Base-by-base conservation (phyloP, 2,329 filamentous ascomycete genomes). In the Chaetothyriales sp. region DNA sequence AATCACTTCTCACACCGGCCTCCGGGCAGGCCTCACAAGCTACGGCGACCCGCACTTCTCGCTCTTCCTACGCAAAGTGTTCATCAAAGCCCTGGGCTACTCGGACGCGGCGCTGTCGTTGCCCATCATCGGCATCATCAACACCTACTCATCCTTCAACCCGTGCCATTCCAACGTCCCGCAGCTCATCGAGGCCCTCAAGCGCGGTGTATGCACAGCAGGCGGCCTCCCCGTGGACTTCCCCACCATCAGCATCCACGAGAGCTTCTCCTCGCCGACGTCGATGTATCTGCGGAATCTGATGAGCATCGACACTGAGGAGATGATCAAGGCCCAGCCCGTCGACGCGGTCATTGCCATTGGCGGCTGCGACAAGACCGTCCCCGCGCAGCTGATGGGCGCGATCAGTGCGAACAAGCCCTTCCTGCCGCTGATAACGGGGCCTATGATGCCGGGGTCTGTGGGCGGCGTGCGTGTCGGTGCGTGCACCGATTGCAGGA, bases 221-320 rank as follows among this genome's bases (percentile, higher is more conserved):
- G 83, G 83, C 2, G 83, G 81, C 0, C 64, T 86, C 25, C 79
- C 83, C 0, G 73, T 86, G 19, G 81, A 86, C 39, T 86, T 86
- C 56, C 83, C 83, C 0, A 86, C 83, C 0, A 85, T 87, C 50
- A 84, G 79, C 55, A 61, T 86, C 0, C 79, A 83, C 57, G 83
- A 86, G 70, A 75, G 72, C 2, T 86, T 87, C 61, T 73, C 82
- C 0, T 70, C 74, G 44, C 83, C 83, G 2, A 86, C 83, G 3
- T 85, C 81, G 66, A 86, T 87, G 83, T 86, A 79, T 50, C 61
- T 86, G 46, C 66, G 83, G 28, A 86, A 86, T 56, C 61, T 86
- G 51, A 86, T 87, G 83, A 81, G 79, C 57, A 84, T 86, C 80
- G 83, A 86, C 61, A 86, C 83, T 0, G 83, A 86, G 63, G 83